phyloP scores from a whole-genome alignment of 768 basidiomycete species.

The Amanita inopinata region DNA sequence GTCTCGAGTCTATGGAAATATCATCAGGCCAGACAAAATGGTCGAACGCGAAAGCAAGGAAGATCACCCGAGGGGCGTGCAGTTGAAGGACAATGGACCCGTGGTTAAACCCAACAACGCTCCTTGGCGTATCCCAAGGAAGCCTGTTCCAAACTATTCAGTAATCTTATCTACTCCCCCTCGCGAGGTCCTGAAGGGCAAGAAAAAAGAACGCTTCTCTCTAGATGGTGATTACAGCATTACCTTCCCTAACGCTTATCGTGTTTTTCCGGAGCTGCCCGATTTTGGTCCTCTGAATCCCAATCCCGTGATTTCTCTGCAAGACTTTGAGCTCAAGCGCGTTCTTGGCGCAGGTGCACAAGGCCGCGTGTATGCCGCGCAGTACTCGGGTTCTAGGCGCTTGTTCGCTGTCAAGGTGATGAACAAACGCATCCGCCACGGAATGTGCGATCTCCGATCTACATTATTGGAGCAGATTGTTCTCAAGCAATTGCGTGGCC shows the following conservation, averaged over 20 bases:
- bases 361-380: conserved; percentile 12
- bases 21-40: no score
- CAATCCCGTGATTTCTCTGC: conserved; percentile 5
- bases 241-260: background rate
- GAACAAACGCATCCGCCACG: background rate
- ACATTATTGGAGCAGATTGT: conserved; percentile 11
- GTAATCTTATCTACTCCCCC: background rate
- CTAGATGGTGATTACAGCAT: background rate
- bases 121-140: background rate
- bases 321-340: conserved; percentile 1
- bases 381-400: background rate
- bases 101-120: background rate
- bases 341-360: conserved; percentile 12
- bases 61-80: background rate
- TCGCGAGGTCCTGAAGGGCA: background rate
- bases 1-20: no score
- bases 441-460: background rate
- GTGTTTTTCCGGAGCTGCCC: background rate
- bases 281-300: background rate
- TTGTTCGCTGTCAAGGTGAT: conserved; percentile 12
- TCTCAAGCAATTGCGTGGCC: conserved; percentile 6
- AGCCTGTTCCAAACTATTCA: background rate
- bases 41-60: no score
- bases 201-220: conserved; percentile 2
- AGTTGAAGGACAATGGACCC: background rate